Percentiles rank a stretch among this genome's conserved stretches.
phyloP scores from a whole-genome alignment of 140 eudicot species.

The Erigeron philadelphicus region DNA sequence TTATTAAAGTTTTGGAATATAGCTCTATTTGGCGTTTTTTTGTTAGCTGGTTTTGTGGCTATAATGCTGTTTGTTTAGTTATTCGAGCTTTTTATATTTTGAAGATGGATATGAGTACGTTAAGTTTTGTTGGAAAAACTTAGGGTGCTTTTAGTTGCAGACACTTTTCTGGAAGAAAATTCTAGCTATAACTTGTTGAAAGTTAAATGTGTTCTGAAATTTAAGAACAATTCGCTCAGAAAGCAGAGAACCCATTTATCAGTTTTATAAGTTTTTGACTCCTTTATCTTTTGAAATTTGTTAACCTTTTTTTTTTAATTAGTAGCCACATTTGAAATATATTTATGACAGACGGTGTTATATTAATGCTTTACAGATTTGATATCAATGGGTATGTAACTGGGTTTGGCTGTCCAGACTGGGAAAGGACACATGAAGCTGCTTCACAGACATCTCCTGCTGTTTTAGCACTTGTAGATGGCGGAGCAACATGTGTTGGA shows the following conservation, averaged over 20 bases:
- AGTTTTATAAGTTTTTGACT: neutral
- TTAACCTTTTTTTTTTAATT: no score
- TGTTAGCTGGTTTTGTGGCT: no score
- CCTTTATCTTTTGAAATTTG: no score
- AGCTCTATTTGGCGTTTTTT: no score
- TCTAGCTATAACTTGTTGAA: no score
- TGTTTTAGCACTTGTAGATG: constrained; percentile 75
- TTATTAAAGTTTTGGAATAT: no score
- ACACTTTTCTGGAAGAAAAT: no score
- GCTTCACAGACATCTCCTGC: constrained; percentile 70
- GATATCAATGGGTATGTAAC: constrained; percentile 69
- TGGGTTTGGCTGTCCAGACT: constrained; percentile 88
- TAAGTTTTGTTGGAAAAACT: neutral
- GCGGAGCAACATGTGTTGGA: constrained; percentile 88
- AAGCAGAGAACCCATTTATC: no score
- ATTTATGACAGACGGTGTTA: neutral
- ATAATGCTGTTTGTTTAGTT: no score
- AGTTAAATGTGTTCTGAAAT: no score
- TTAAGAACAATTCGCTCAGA: no score
- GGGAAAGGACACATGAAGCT: constrained; percentile 83
- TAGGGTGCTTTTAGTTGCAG: neutral
- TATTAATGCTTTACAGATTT: constrained; percentile 44
- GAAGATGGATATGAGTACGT: constrained; percentile 8
- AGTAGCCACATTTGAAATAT: no score
- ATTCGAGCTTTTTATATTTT: neutral